Evolutionary conservation across 116 monocot genomes (phyloP), one percentile per base, ranked within the genome.

Genomic region (Trichopus zeylanicus): DNA sequence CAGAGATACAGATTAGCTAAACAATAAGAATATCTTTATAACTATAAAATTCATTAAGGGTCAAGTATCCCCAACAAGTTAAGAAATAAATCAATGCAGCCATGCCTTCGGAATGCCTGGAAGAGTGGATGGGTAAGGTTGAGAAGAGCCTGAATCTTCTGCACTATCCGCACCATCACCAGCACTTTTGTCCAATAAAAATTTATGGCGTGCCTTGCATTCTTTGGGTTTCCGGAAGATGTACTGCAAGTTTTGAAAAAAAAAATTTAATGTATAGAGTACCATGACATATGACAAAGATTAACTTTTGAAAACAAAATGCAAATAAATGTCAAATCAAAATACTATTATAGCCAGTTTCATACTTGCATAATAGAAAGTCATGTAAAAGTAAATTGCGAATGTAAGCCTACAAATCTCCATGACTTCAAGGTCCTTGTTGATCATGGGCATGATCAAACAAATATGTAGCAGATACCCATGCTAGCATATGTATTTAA

Each of bases 121-220:
- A 61, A 99, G 68, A 34, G 85, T 84, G 32, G 87, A 85, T 62
- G 83, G 80, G 75, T 92, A 99, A 56, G 80, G 89, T 59, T 91
- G 92, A 72, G 99, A 99, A 42, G 92, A 92, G 21, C 99, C 92
- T 13, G 99, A 99, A 81, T 99, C 99, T 65, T 92, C 99, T 7
- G 99, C 99, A 75, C 88, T 88, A 70, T 99, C 99, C 63, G 92
- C 99, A 23, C 99, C 92, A 78, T 99, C 99, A 72, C 84, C 85
- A 61, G 69, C 38, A 72, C 69, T 88, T 78, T 62, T 86, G 34
- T 99, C 99, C 71, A 86, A 88, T 31, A 99, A 70, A 74, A 75
- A 31, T 70, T 89, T 91, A 61, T 99, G 92, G 2, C 88, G 85
- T 22, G 92, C 99, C 65, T 89, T 99, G 52, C 99, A 99, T 69